Conservation (phyloP, 1,284 basidiomycete genomes). For the Marasmius fiardii region DNA sequence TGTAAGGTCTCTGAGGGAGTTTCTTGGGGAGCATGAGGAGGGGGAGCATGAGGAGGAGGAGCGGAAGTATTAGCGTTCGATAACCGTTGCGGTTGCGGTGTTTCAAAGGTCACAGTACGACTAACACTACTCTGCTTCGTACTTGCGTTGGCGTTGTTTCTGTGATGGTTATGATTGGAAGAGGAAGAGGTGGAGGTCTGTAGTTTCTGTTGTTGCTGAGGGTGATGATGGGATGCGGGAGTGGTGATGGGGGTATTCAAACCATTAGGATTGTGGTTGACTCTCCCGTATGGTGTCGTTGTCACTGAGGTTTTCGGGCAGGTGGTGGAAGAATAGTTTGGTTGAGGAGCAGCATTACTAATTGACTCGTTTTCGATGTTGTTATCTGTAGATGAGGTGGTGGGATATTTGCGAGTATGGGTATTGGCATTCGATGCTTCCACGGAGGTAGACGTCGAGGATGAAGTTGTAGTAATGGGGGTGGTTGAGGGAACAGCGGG, state of each 20-base stretch:
- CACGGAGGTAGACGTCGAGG: not conserved
- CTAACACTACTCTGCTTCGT: no score
- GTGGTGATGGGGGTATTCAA: slow-evolving; percentile 20
- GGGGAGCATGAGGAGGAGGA: not conserved
- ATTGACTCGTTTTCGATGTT: slow-evolving; percentile 1
- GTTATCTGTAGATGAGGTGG: slow-evolving; percentile 7
- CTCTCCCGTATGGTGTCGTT: slow-evolving; percentile 7
- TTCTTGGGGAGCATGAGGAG: not conserved
- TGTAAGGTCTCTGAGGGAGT: slow-evolving; percentile 13
- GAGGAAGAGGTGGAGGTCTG: not conserved
- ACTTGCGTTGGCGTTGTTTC: no score
- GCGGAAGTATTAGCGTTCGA: no score
- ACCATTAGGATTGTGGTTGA: slow-evolving; percentile 11
- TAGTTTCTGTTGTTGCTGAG: slow-evolving; percentile 2
- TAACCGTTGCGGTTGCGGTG: no score
- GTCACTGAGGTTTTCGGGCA: slow-evolving; percentile 3
- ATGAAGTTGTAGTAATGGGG: slow-evolving; percentile 5
- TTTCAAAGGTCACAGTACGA: no score
- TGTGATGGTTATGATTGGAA: no score
- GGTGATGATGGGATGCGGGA: slow-evolving; percentile 3
- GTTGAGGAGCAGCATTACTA: not conserved
- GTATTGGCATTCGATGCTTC: slow-evolving; percentile 4
- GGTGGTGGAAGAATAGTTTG: slow-evolving; percentile 2
- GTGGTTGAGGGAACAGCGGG: slow-evolving; percentile 17
- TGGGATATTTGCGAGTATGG: not conserved